Percentiles rank a stretch among this genome's conserved stretches.
These are phyloP conservation scores for Lactifluus rugatus DNA, from an alignment of 768 basidiomycete genomes.

Conservation along the genomic window DNA sequence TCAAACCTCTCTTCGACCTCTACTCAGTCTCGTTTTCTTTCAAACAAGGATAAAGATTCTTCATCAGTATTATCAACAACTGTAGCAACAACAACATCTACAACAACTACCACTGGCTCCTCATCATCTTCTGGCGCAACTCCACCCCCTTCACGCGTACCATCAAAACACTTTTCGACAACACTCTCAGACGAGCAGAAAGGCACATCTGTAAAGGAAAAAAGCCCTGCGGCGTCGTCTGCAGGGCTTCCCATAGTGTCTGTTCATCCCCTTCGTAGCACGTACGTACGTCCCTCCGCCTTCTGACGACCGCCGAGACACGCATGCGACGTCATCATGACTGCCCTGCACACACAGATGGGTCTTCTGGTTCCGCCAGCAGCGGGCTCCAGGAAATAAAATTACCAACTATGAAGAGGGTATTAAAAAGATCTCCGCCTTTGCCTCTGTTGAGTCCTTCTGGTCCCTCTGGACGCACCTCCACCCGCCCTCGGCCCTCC, in stretches of 20 bases:
- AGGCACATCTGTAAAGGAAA: slow-evolving; percentile 33
- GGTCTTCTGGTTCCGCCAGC: slow-evolving; percentile 90
- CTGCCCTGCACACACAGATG: slow-evolving; percentile 41
- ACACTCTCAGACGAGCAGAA: slow-evolving; percentile 41
- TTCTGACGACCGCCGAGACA: background rate
- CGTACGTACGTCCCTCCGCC: slow-evolving; percentile 64
- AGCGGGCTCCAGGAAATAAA: slow-evolving; percentile 83
- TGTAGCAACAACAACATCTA: slow-evolving; percentile 16
- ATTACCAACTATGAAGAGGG: slow-evolving; percentile 89
- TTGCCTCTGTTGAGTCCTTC: slow-evolving; percentile 93
- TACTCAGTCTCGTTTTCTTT: slow-evolving; percentile 52
- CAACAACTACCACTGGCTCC: slow-evolving; percentile 19
- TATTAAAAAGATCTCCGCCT: slow-evolving; percentile 85
- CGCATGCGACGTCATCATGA: background rate
- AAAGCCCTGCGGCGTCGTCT: slow-evolving; percentile 27
- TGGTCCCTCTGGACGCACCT: slow-evolving; percentile 94
- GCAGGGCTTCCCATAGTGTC: slow-evolving; percentile 28
- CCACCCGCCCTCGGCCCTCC: slow-evolving; percentile 69
- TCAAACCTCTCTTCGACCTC: slow-evolving; percentile 70
- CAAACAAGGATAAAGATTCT: slow-evolving; percentile 30
- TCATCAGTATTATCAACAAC: slow-evolving; percentile 22
- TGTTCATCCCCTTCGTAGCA: slow-evolving; percentile 74
- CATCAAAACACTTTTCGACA: slow-evolving; percentile 72
- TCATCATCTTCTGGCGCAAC: background rate
- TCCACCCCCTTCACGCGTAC: slow-evolving; percentile 35